These are phyloP conservation scores for Cephalotrichum gorgonifer DNA, from an alignment of 2,329 filamentous ascomycete species.

Conservation along the genomic window DNA sequence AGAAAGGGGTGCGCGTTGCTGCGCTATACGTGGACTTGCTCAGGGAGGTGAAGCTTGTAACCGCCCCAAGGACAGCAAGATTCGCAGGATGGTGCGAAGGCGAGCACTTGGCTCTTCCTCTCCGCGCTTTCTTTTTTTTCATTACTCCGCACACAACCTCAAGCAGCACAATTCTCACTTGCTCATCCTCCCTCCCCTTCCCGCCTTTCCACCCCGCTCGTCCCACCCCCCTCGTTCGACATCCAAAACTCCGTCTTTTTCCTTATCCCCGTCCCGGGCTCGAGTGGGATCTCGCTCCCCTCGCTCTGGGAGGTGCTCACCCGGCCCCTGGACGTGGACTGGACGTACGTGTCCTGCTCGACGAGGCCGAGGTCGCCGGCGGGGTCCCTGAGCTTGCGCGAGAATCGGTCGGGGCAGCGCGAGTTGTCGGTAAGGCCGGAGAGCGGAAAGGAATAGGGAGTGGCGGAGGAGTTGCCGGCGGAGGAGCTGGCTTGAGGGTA, in stretches of 20 bases:
- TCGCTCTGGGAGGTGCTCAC: conserved; percentile 10
- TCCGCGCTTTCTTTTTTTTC: too few relatives aligned
- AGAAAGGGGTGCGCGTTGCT: too few relatives aligned
- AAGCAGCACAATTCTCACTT: too few relatives aligned
- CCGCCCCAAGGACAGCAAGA: too few relatives aligned
- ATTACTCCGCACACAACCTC: too few relatives aligned
- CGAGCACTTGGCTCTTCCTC: too few relatives aligned
- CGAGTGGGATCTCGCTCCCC: conserved; percentile 11
- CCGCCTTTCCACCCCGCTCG: neutral
- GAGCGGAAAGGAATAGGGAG: conserved; percentile 2
- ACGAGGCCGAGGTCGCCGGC: conserved; percentile 2
- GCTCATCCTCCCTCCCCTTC: too few relatives aligned
- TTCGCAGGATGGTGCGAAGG: too few relatives aligned
- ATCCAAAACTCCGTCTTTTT: conserved; percentile 13
- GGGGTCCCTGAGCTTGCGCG: conserved; percentile 9
- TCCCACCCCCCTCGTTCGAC: conserved; percentile 8
- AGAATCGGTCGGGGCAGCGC: conserved; percentile 5
- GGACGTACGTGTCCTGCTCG: conserved; percentile 8
- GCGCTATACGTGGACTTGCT: too few relatives aligned
- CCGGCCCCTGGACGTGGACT: conserved; percentile 2
- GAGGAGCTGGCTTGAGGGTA: conserved; percentile 6
- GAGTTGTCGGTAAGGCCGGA: conserved; percentile 1
- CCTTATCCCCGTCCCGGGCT: conserved; percentile 12
- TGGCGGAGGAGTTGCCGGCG: conserved; percentile 3
- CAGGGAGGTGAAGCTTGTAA: too few relatives aligned